Conservation (phyloP, 1,284 basidiomycete species). For the Apiotrichum brassicae region DNA sequence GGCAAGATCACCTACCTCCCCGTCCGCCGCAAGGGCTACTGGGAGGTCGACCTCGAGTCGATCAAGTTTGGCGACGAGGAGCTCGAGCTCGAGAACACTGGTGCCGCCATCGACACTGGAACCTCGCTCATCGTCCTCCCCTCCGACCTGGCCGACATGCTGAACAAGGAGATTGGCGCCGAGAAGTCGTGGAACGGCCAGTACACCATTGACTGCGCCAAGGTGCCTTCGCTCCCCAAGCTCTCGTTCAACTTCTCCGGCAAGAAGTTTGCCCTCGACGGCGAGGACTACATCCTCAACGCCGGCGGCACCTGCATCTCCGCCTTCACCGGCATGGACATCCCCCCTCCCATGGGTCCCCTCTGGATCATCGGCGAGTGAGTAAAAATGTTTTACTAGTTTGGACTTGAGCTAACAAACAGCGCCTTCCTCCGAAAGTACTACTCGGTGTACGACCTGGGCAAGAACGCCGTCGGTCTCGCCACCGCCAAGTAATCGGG, state of each 20-base stretch:
- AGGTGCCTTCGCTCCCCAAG: constrained; percentile 69
- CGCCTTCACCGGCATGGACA: constrained; percentile 86
- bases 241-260: constrained; percentile 6
- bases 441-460: constrained; percentile 91
- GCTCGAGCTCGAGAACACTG: constrained; percentile 80
- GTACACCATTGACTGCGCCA: constrained; percentile 84
- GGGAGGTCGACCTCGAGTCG: constrained; percentile 91
- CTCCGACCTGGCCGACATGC: constrained; percentile 92
- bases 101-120: constrained; percentile 92
- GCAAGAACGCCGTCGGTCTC: constrained; percentile 48
- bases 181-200: constrained; percentile 91
- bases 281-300: constrained; percentile 82
- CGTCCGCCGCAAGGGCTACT: constrained; percentile 93
- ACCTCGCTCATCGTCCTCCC: constrained; percentile 57
- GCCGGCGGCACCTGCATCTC: constrained; percentile 89
- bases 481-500: constrained; percentile 15
- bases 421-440: constrained; percentile 77
- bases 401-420: not conserved
- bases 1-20: constrained; percentile 86
- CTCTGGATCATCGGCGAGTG: constrained; percentile 84
- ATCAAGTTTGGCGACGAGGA: constrained; percentile 76
- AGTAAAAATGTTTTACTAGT: constrained; percentile 26
- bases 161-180: constrained; percentile 92
- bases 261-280: constrained; percentile 49
- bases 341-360: constrained; percentile 76